Conservation (phyloP, 768 basidiomycete species). For the Suillus americanus region DNA sequence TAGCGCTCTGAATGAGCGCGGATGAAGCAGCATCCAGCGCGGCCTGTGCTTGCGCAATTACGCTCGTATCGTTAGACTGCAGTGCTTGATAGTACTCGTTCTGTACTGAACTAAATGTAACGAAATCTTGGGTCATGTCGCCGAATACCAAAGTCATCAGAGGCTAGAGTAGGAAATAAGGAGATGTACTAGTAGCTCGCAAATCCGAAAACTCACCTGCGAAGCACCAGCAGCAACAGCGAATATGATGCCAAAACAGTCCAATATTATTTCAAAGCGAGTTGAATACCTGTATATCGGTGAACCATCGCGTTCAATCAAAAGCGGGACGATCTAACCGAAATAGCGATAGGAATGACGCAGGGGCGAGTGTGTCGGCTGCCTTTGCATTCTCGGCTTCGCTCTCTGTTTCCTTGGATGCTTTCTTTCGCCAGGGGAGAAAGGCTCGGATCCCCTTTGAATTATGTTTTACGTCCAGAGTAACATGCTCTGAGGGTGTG, state of each 20-base stretch:
- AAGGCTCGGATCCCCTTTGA: slow-evolving; percentile 32
- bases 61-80: slow-evolving; percentile 15
- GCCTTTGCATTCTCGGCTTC: slow-evolving; percentile 17
- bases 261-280: slow-evolving; percentile 58
- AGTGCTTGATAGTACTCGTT: slow-evolving; percentile 2
- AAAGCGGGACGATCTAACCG: slow-evolving; percentile 35
- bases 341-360: slow-evolving; percentile 46
- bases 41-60: not conserved
- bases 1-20: slow-evolving; percentile 29
- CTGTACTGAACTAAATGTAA: slow-evolving; percentile 27
- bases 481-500: not conserved
- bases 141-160: slow-evolving; percentile 52
- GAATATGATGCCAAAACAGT: slow-evolving; percentile 69
- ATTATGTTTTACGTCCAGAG: not conserved
- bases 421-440: slow-evolving; percentile 38
- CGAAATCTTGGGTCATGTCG: slow-evolving; percentile 41
- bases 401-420: slow-evolving; percentile 20
- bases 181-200: not conserved
- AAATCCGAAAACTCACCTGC: slow-evolving; percentile 48
- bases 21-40: slow-evolving; percentile 13
- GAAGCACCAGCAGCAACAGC: slow-evolving; percentile 78
- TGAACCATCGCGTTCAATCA: not conserved
- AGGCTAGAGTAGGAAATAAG: slow-evolving; percentile 21
- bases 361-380: slow-evolving; percentile 34
- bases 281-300: slow-evolving; percentile 66